phyloP scores from a whole-genome alignment of 805 yeast species.

The Clavispora carvajalis region DNA sequence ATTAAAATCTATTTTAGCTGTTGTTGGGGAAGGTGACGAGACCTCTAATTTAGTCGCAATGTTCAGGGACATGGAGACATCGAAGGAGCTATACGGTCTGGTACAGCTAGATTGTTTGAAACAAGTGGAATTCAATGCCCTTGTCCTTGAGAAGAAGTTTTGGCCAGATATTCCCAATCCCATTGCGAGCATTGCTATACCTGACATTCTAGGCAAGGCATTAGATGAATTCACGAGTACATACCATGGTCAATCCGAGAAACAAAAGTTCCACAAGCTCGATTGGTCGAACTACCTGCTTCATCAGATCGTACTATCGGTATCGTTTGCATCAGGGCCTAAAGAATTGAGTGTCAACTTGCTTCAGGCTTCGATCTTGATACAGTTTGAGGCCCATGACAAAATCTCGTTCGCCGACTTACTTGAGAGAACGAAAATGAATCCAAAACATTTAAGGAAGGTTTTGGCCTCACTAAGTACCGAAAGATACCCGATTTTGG shows the following conservation, averaged over 20 bases:
- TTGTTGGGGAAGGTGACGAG: slow-evolving; percentile 31
- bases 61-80: slow-evolving; percentile 28
- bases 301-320: slow-evolving; percentile 34
- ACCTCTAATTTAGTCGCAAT: slow-evolving; percentile 23
- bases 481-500: slow-evolving; percentile 28
- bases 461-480: slow-evolving; percentile 24
- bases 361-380: slow-evolving; percentile 39
- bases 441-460: slow-evolving; percentile 22
- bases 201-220: slow-evolving; percentile 14
- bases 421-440: slow-evolving; percentile 26
- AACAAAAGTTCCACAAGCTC: slow-evolving; percentile 21
- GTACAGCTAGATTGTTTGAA: not conserved
- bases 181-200: slow-evolving; percentile 19
- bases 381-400: slow-evolving; percentile 31
- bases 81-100: slow-evolving; percentile 15
- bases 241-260: slow-evolving; percentile 18
- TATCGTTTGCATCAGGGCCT: slow-evolving; percentile 24
- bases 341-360: slow-evolving; percentile 35
- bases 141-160: slow-evolving; percentile 29
- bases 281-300: slow-evolving; percentile 40
- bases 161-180: slow-evolving; percentile 38
- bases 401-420: slow-evolving; percentile 18
- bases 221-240: slow-evolving; percentile 18
- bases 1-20: slow-evolving; percentile 18
- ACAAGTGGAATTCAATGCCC: slow-evolving; percentile 23